Percentiles rank a stretch among this genome's conserved stretches.
phyloP scores from a whole-genome alignment of 192 early-diverging fungal genomes.

The Umbelopsis isabellina region DNA sequence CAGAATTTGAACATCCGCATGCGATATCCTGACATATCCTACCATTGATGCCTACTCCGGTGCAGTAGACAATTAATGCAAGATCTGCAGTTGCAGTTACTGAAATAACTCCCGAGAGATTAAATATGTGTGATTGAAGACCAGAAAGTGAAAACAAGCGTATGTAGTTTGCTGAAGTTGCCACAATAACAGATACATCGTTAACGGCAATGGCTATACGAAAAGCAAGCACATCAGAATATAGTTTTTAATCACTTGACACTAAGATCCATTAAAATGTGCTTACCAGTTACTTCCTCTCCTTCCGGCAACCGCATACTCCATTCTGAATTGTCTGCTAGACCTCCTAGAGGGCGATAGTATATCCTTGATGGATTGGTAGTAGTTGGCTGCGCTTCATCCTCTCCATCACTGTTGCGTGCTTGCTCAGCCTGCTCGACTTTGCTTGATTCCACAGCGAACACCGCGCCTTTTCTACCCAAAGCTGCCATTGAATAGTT shows the following conservation, averaged over 20 bases:
- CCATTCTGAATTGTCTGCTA: conserved; percentile 80
- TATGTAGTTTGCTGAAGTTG: conserved; percentile 76
- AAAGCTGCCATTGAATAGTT: conserved; percentile 82
- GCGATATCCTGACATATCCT: conserved; percentile 25
- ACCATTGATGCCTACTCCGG: conserved; percentile 35
- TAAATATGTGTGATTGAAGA: conserved; percentile 74
- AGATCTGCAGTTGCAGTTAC: conserved; percentile 45
- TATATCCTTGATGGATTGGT: conserved; percentile 61
- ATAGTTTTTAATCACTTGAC: background rate
- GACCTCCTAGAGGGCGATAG: conserved; percentile 74
- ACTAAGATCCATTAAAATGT: background rate
- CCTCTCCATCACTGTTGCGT: background rate
- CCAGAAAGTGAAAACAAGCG: conserved; percentile 82
- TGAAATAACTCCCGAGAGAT: conserved; percentile 57
- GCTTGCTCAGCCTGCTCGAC: background rate
- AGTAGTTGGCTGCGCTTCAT: background rate
- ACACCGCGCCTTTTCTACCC: conserved; percentile 69
- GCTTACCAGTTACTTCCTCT: conserved; percentile 67
- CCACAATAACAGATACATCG: conserved; percentile 62
- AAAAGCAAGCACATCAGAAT: background rate
- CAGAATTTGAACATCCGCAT: conserved; percentile 2
- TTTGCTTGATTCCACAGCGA: conserved; percentile 57
- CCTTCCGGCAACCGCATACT: conserved; percentile 61
- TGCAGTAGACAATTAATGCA: conserved; percentile 42
- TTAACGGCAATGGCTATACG: conserved; percentile 73